Evolutionary conservation across 2,329 filamentous ascomycete genomes (phyloP).

Genomic region (Fusarium xylarioides): DNA sequence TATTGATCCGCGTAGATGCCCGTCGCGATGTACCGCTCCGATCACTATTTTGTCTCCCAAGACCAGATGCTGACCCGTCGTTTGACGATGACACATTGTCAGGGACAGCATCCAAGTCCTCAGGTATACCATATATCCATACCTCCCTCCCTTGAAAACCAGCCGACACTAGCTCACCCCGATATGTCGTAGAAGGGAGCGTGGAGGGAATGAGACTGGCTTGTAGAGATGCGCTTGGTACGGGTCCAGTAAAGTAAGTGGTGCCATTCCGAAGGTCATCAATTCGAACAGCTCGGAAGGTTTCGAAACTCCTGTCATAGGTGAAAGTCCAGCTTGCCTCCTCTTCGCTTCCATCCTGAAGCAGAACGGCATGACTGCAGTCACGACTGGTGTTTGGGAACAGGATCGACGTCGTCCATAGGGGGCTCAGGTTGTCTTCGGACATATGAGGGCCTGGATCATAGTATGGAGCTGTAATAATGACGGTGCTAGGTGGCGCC

Average conservation of each 20-base stretch:
- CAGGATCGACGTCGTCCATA: constrained; percentile 88
- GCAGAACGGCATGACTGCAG: constrained; percentile 78
- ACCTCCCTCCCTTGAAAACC: constrained; percentile 77
- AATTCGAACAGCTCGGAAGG: constrained; percentile 79
- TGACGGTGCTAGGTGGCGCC: constrained; percentile 73
- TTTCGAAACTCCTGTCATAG: constrained; percentile 79
- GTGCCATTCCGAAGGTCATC: constrained; percentile 80
- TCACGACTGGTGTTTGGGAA: constrained; percentile 84
- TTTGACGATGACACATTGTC: constrained; percentile 48
- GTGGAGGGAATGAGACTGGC: constrained; percentile 74
- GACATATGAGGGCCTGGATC: constrained; percentile 73
- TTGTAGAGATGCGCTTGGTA: constrained; percentile 60
- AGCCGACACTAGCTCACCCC: constrained; percentile 76
- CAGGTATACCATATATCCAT: constrained; percentile 82
- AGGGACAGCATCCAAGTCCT: constrained; percentile 71
- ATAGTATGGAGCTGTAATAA: constrained; percentile 82
- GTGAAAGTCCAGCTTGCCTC: constrained; percentile 81
- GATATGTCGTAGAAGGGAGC: constrained; percentile 72
- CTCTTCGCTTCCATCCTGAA: constrained; percentile 67
- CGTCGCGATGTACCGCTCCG: constrained; percentile 45
- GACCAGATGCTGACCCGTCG: constrained; percentile 36
- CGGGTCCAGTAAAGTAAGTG: constrained; percentile 80
- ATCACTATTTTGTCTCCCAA: constrained; percentile 46
- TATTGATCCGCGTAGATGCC: constrained; percentile 44
- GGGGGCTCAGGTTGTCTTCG: constrained; percentile 74